Evolutionary conservation across 2,329 filamentous ascomycete genomes (phyloP), one percentile per base, ranked within the genome.

Genomic region (Colletotrichum filicis): DNA sequence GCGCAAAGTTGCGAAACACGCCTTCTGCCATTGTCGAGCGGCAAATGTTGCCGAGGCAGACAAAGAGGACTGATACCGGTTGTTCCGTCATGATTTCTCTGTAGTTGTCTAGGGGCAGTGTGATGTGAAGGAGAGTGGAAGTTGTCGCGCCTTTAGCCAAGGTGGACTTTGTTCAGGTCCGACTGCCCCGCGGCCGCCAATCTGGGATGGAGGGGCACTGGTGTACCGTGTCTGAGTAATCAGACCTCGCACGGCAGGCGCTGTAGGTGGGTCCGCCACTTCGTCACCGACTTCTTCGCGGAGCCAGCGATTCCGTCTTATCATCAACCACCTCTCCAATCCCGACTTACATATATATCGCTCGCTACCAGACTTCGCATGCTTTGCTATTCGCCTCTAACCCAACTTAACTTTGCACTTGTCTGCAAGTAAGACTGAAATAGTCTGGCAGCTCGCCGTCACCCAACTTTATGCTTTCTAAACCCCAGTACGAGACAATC

Each of bases 11-110:
- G 71, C 91, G 91, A 85, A 99, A 98, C 76, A 98, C 94, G 62
- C 94, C 97, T 86, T 98, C 96, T 58, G 95, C 95, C 97, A 99
- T 98, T 37, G 97, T 94, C 8, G 95, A 98, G 74, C 90, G 88
- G 81, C 95, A 99, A 79, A 98, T 98, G 83, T 99, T 99, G 82
- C 97, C 97, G 42, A 98, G 89, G 84, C 97, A 99, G 77, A 98
- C 96, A 81, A 98, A 98, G 65, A 98, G 90, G 49, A 98, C 93
- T 2, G 92, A 95, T 67, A 94, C 76, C 35, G 73, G 69, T 52
- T 82, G 81, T 73, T 84, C 83, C 7, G 83, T 72, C 83, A 84
- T 84, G 24, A 19, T 49, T 49, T 49, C 74, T 78, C 74, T 59
- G 65, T 28, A 57, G 60, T 26, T 12, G 42, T 53, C 26, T 5